A percentile compares a stretch with the other conserved stretches of the same genome.
These are phyloP conservation scores for Boletus subcaerulescens DNA, from an alignment of 768 basidiomycete species.

Conservation along the genomic window DNA sequence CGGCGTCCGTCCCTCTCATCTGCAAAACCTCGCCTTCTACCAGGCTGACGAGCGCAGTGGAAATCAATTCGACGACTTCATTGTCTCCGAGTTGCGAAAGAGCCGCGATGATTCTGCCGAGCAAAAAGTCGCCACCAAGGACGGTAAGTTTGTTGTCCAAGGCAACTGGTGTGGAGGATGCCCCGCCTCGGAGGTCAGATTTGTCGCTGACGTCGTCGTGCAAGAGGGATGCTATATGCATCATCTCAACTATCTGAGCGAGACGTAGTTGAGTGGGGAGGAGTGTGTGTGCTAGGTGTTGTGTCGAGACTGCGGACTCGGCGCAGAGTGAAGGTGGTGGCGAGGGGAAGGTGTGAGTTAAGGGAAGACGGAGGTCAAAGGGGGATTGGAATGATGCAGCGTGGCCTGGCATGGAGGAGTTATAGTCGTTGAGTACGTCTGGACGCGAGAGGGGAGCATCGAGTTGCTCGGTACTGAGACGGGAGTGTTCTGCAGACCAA, in stretches of 20 bases:
- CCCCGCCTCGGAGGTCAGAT: conserved; percentile 67
- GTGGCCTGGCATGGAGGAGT: conserved; percentile 81
- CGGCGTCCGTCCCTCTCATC: conserved; percentile 19
- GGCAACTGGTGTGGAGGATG: conserved; percentile 64
- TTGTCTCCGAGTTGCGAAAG: conserved; percentile 80
- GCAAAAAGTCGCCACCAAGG: conserved; percentile 92
- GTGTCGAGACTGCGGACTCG: conserved; percentile 23
- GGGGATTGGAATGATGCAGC: conserved; percentile 64
- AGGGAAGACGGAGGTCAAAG: conserved; percentile 46
- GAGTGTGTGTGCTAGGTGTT: conserved; percentile 33
- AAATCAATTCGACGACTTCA: conserved; percentile 92
- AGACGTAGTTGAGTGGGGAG: conserved; percentile 90
- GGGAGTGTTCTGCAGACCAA: conserved; percentile 59
- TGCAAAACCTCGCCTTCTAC: conserved; percentile 97
- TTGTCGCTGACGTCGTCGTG: conserved; percentile 89
- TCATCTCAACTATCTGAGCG: conserved; percentile 97
- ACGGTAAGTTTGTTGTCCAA: conserved; percentile 94
- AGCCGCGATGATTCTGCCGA: conserved; percentile 87
- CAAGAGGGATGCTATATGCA: conserved; percentile 90
- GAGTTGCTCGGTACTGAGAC: conserved; percentile 56
- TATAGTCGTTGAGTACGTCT: conserved; percentile 88
- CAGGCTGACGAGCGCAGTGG: conserved; percentile 88
- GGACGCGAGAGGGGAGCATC: conserved; percentile 77
- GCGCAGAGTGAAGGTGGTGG: conserved; percentile 23
- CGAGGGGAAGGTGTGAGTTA: conserved; percentile 20